Evolutionary conservation across 257 asterid genomes (phyloP).

Genomic region (Gardenia jasminoides): DNA sequence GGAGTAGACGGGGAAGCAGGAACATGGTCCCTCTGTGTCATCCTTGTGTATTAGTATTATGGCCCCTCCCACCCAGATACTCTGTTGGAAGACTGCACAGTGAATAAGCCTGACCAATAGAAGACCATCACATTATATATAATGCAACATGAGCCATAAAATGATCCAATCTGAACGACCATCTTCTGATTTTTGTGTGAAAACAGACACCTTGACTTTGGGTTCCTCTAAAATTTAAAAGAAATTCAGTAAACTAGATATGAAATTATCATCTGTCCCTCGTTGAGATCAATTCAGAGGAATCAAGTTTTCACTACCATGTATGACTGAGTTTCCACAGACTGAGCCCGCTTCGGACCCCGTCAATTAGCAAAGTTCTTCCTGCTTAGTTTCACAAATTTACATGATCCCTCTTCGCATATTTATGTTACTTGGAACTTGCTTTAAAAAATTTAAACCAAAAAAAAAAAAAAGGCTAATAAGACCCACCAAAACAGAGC

Average conservation of each 20-base stretch:
- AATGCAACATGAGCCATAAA: neutral
- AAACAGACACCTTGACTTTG: too few species aligned
- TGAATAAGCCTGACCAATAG: neutral
- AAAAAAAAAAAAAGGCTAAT: too few species aligned
- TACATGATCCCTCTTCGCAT: neutral
- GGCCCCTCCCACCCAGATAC: too few species aligned
- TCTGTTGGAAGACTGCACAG: neutral
- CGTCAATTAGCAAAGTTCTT: neutral
- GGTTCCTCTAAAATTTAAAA: too few species aligned
- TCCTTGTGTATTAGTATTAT: constrained; percentile 21
- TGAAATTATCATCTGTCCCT: too few species aligned
- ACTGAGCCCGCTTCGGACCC: neutral
- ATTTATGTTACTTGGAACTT: neutral
- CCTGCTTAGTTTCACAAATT: neutral
- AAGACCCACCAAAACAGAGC: constrained; percentile 10
- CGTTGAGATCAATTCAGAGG: too few species aligned
- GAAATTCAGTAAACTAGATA: neutral
- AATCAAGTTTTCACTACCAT: too few species aligned
- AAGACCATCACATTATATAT: neutral
- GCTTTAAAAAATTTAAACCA: too few species aligned
- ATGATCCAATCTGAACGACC: neutral
- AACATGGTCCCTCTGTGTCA: constrained; percentile 39
- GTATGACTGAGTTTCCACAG: neutral
- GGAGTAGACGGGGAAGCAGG: constrained; percentile 50
- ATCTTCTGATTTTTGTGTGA: too few species aligned